Base-by-base conservation (phyloP, 192 early-diverging fungal genomes). In the Paraglomus occultum region DNA sequence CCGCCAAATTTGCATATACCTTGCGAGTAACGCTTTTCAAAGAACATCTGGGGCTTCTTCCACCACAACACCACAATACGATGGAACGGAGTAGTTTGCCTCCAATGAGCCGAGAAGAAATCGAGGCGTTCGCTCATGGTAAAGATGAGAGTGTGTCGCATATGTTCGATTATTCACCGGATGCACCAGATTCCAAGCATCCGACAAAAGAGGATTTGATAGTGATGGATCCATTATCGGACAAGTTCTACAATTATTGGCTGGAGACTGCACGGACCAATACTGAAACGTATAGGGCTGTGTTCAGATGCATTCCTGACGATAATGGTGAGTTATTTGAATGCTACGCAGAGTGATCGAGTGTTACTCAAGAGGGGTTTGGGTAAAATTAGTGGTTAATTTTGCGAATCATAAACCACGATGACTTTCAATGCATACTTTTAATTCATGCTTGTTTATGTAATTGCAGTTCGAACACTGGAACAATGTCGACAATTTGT, bases 301-400 rank as follows among this genome's bases (percentile, higher is more conserved):
- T 94, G 9, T 96, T 95, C 74, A 82, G 84, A 8, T 92, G 91
- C 76, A 87, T 96, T 15, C 94, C 93, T 6, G 92, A 95, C 75
- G 88, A 95, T 48, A 89, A 90, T 0, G 82, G 90, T 40, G 78
- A 79, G 53, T 75, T 11, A 51, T 43, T 10, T 31, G 31, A 31
- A 11, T 44, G 23, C 11, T 44, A 64, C 62, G 14, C 7, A 44
- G 15, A 51, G 31, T 31, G 31, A 31, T 31, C 31, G 1, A 31
- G 31, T 31, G 31, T 31, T 31, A 31, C 1, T 31, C 31, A 31
- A 31, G n/a, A n/a, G n/a, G 31, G 31, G 31, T 31, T 31, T 31
- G 3, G 31, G 31, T 2, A 3, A 31, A 31, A 31, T 31, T 31
- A 31, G 3, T 31, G 31, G 31, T 31, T 31, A 31, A 31, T 31